Evolutionary conservation across 2,329 filamentous ascomycete species (phyloP), one percentile per base, ranked within the genome.

Genomic region (Beauveria caledonica): DNA sequence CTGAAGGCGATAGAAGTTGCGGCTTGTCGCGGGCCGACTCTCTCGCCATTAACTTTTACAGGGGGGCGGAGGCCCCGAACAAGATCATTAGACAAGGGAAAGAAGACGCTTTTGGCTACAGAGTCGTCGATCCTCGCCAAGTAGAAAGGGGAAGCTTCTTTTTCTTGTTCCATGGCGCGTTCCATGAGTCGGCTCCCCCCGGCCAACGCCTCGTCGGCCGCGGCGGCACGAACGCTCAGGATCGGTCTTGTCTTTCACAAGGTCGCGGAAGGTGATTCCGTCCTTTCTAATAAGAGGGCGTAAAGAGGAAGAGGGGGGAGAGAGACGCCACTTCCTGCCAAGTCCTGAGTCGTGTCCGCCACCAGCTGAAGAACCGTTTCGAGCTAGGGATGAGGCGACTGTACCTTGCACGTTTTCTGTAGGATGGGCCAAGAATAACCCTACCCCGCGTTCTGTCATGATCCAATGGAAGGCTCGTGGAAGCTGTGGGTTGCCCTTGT

Each of bases 151-250:
- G n/a, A n/a, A 25, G 53, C 42, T 56, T 56, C 17, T 29, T 50
- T 3, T 33, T 5, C 33, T 13, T 5, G 11, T 19, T 19, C 15
- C 15, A 19, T 50, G 23, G 46, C 46, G 25, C 33, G 13, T 36
- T 36, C 33, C 13, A 15, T 36, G 33, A 15, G 33, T 15, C 33
- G 11, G 11, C 33, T 4, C 33, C 5, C 33, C 2, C 33, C 11
- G 0, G 29, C 11, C 11, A 36, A 36, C 33, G 33, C 33, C 33
- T 36, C 19, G n/a, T 25, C 23, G 10, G 46, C 29, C 1, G 3
- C 29, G 45, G 19, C 33, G 44, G 45, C 44, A 57, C 40, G 54
- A 39, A 49, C 39, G 52, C 23, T 58, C 56, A 58, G 56, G 46
- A 50, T 58, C 56, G 46, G 56, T 17, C 45, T 58, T 58, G 51